phyloP scores from a whole-genome alignment of 805 yeast genomes.

The Zygosaccharomyces bailii region DNA sequence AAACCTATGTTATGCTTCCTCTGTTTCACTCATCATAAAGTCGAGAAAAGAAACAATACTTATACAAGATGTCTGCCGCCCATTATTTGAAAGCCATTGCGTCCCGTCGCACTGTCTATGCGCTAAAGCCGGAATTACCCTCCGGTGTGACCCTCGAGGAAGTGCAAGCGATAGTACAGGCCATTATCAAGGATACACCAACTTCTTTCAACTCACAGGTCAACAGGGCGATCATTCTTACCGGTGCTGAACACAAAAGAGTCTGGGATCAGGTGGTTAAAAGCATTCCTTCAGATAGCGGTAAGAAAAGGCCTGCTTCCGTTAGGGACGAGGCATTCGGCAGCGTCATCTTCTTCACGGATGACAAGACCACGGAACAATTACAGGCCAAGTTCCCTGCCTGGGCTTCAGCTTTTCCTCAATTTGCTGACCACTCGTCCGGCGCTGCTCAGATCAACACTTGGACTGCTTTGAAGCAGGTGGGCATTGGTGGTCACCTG shows the following conservation, averaged over 20 bases:
- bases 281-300: slow-evolving; percentile 38
- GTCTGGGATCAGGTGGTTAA: slow-evolving; percentile 45
- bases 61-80: slow-evolving; percentile 15
- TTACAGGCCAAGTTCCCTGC: slow-evolving; percentile 44
- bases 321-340: slow-evolving; percentile 47
- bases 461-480: slow-evolving; percentile 46
- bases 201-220: slow-evolving; percentile 52
- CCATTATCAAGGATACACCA: slow-evolving; percentile 47
- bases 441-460: slow-evolving; percentile 50
- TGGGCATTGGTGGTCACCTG: slow-evolving; percentile 49
- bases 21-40: too few species aligned
- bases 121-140: slow-evolving; percentile 44
- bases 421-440: slow-evolving; percentile 45
- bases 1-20: too few species aligned
- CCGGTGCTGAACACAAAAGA: slow-evolving; percentile 44
- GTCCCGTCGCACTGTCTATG: slow-evolving; percentile 48
- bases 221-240: slow-evolving; percentile 46
- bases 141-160: slow-evolving; percentile 39
- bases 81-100: slow-evolving; percentile 36
- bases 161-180: slow-evolving; percentile 42
- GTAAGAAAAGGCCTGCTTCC: slow-evolving; percentile 42
- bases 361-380: slow-evolving; percentile 38
- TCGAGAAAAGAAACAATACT: not conserved
- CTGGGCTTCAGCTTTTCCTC: slow-evolving; percentile 45
- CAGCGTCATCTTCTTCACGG: slow-evolving; percentile 49